A percentile compares a stretch with the other conserved stretches of the same genome.
Conservation (phyloP, 1,284 basidiomycete species). For the Hortiboletus rubellus region DNA sequence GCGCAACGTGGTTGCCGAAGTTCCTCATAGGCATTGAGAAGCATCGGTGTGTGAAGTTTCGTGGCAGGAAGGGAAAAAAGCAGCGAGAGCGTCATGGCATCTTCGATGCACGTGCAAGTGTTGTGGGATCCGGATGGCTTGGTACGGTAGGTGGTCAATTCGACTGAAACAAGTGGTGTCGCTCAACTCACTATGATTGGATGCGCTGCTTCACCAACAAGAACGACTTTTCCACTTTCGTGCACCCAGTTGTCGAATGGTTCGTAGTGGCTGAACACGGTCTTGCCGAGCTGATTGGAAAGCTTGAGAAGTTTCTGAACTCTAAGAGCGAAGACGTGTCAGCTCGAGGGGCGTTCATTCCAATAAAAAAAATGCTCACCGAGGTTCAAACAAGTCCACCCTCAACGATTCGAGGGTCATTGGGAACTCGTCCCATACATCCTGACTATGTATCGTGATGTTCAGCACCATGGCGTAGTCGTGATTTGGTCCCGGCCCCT, state of each 20-base stretch:
- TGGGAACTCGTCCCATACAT: conserved; percentile 33
- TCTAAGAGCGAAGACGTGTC: conserved; percentile 18
- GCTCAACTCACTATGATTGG: conserved; percentile 42
- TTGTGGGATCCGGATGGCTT: conserved; percentile 44
- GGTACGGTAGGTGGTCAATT: background rate
- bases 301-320: conserved; percentile 43
- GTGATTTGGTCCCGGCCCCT: conserved; percentile 30
- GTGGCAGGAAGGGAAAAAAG: conserved; percentile 47
- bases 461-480: conserved; percentile 35
- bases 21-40: conserved; percentile 52
- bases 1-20: conserved; percentile 46
- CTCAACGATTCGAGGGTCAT: conserved; percentile 20
- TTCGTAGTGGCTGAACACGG: conserved; percentile 38
- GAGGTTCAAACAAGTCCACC: conserved; percentile 37
- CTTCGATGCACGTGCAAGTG: conserved; percentile 46
- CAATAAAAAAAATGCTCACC: conserved; percentile 20
- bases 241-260: conserved; percentile 48
- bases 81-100: conserved; percentile 51
- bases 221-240: conserved; percentile 45
- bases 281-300: conserved; percentile 37
- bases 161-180: background rate
- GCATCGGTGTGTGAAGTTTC: conserved; percentile 41
- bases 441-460: conserved; percentile 25
- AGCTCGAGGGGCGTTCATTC: background rate
- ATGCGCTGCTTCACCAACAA: conserved; percentile 55